Evolutionary conservation across 345 rosid species (phyloP), one percentile per base, ranked within the genome.

Genomic region (Abelmoschus esculentus): DNA sequence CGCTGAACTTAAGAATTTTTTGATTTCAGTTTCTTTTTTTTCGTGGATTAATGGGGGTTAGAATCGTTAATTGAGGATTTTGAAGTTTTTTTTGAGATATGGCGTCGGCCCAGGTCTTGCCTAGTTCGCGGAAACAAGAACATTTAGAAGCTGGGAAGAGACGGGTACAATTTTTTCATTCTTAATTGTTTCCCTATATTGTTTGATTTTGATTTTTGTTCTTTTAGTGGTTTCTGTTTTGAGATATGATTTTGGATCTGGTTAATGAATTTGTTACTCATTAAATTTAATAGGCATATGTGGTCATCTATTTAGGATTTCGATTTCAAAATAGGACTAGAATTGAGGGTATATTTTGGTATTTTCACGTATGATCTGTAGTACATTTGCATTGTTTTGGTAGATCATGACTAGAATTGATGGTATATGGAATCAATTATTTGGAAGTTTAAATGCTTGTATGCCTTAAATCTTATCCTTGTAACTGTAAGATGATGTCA

Each of bases 31-130:
- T 18, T 46, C 0, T 42, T 40, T 18, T 73, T 67, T 28, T 42
- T 42, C 7, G 46, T 3, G 49, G 66, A 64, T 22, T 61, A 46
- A 69, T 65, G 79, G 75, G 40, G 73, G 72, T 53, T 31, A 34
- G 58, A 56, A 47, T 61, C 46, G 46, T 42, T 42, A 72, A 70
- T 77, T 66, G 70, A 75, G 68, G 63, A 36, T 38, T 73, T 75
- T 72, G 42, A 66, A 72, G 75, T 69, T 62, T 62, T 70, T 74
- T 71, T 72, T 40, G 49, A 59, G 50, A 71, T 73, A 95, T 95
- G 99, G 96, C 99, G 57, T 95, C 98, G 64, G 98, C 93, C 78
- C 96, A 86, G 87, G 95, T 87, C 70, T 79, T 88, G 80, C 89
- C 90, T 50, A 79, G 76, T 68, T 82, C 95, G 3, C 87, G 89